phyloP scores from a whole-genome alignment of 2,329 filamentous ascomycete genomes.

The Calycina herbarum region DNA sequence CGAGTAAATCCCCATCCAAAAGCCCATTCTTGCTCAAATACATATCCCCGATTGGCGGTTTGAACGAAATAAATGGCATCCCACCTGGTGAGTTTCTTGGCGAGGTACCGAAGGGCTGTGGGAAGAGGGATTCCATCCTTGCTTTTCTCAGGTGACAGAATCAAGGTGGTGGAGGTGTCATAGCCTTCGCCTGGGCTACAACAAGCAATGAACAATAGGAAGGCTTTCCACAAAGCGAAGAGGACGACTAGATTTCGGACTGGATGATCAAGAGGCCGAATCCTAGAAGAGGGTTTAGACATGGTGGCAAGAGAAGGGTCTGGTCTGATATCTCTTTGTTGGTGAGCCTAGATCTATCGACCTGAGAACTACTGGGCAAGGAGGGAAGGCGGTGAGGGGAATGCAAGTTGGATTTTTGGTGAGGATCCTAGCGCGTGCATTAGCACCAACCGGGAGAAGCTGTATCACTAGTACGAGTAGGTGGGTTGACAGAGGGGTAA shows the following conservation, averaged over 20 bases:
- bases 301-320: constrained; percentile 12
- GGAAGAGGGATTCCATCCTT: constrained; percentile 25
- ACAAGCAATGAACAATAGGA: constrained; percentile 64
- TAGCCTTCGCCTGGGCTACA: constrained; percentile 61
- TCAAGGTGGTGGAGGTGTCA: constrained; percentile 70
- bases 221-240: constrained; percentile 65
- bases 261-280: constrained; percentile 24
- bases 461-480: too few species aligned
- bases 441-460: background rate
- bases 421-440: background rate
- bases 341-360: background rate
- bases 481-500: too few species aligned
- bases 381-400: background rate
- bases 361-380: background rate
- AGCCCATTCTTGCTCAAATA: constrained; percentile 84
- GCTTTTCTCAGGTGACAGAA: constrained; percentile 39
- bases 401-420: background rate
- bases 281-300: constrained; percentile 17
- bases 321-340: too few species aligned
- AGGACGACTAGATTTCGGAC: constrained; percentile 29
- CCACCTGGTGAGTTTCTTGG: constrained; percentile 67
- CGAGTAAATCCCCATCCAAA: constrained; percentile 61
- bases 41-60: constrained; percentile 60
- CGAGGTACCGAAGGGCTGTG: constrained; percentile 26
- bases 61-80: constrained; percentile 77